A percentile compares a stretch with the other conserved stretches of the same genome.
Conservation (phyloP, 371 early-diverging fungal genomes). For the Fennellomyces sp. region DNA sequence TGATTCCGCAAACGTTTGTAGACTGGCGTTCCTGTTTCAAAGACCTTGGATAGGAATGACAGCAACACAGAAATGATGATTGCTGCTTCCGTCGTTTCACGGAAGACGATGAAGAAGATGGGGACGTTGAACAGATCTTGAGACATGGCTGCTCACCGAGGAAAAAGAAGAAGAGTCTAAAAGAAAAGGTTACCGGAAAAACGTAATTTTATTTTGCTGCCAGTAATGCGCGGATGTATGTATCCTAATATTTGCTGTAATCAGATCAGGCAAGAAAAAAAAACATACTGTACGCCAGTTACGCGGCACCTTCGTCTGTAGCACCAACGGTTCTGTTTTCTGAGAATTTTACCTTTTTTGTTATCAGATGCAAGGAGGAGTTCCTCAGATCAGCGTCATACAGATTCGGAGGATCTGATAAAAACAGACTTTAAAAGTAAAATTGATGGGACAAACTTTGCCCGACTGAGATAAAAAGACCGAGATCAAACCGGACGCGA, state of each 20-base stretch:
- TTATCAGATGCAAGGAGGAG: slow-evolving; percentile 6
- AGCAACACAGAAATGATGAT: slow-evolving; percentile 83
- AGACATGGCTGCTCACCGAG: too few relatives aligned
- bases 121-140: slow-evolving; percentile 72
- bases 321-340: too few relatives aligned
- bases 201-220: too few relatives aligned
- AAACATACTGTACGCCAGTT: too few relatives aligned
- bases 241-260: too few relatives aligned
- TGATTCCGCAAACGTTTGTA: slow-evolving; percentile 60
- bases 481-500: too few relatives aligned
- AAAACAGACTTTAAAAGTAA: neutral
- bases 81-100: slow-evolving; percentile 84
- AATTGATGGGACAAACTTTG: neutral
- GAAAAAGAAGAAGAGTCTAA: too few relatives aligned
- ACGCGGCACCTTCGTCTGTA: too few relatives aligned
- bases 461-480: slow-evolving; percentile 1
- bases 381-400: neutral
- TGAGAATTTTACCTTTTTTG: neutral
- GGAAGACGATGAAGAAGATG: slow-evolving; percentile 82
- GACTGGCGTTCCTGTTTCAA: slow-evolving; percentile 42
- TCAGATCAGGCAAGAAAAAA: too few relatives aligned
- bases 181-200: too few relatives aligned
- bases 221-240: too few relatives aligned
- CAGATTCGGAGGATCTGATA: neutral
- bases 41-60: slow-evolving; percentile 67